Base-by-base conservation (phyloP, 768 basidiomycete genomes). In the Tubosaeta brunneosetosa region DNA sequence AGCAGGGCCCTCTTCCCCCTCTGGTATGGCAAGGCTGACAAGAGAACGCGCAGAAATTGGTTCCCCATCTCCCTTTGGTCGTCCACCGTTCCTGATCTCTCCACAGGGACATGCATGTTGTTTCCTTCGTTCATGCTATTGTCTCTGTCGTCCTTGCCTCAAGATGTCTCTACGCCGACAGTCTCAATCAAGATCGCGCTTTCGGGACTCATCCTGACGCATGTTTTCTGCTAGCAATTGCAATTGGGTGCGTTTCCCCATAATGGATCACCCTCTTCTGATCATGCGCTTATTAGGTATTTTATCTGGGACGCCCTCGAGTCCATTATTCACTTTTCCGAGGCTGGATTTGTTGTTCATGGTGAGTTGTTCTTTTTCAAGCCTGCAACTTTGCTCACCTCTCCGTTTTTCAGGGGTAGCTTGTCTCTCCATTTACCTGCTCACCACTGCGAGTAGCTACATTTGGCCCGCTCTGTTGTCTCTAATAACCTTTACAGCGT, bases 251-350 rank as follows among this genome's bases (percentile, higher is more conserved):
- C 58, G 57, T 34, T 74, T 70, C n/a, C 12, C 33, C 16, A 31
- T 4, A 1, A 22, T 22, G 3, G 25, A 36, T n/a, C 14, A 36
- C 40, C 11, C 26, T 14, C 29, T 29, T 44, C 33, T 38, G 38
- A 44, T 14, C 8, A n/a, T 17, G 6, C 47, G 0, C 52, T 3
- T 41, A 17, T 25, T 59, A 87, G 84, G 6, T 86, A 86, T 63
- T 94, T 95, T 66, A 57, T 93, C 17, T 95, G 92, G 92, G 92
- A 95, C 62, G 77, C 78, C 0, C 52, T 89, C 26, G 88, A 91
- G 66, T 80, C 83, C 7, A 68, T 85, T 22, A 49, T 86, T 47
- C 83, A 90, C 66, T 87, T 79, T 59, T 75, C 78, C 45, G 85
- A 88, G 51, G 46, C 83, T 4, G 91, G 88, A 8, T 92, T 92